phyloP scores from a whole-genome alignment of 257 asterid genomes.

The Forsythia viridissima region DNA sequence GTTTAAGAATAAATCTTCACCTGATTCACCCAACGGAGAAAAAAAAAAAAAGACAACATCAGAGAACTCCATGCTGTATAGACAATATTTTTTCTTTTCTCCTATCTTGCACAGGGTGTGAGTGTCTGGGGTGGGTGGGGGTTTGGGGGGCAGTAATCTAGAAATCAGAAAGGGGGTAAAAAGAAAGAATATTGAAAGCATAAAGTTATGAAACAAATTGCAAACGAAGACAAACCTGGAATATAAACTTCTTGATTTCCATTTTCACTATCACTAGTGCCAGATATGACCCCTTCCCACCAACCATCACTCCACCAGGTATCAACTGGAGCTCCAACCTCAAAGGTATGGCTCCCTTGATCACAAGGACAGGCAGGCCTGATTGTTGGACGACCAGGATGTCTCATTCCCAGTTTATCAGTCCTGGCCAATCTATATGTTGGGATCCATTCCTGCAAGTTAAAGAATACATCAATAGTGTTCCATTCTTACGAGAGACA shows the following conservation, averaged over 20 bases:
- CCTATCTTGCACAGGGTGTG: neutral
- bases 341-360: slow-evolving; percentile 35
- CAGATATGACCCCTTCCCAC: slow-evolving; percentile 94
- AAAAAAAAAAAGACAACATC: neutral
- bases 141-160: neutral
- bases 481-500: neutral
- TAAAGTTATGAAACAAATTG: neutral
- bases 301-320: slow-evolving; percentile 99
- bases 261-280: slow-evolving; percentile 32
- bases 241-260: slow-evolving; percentile 64
- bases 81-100: neutral
- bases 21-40: slow-evolving; percentile 41
- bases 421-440: slow-evolving; percentile 64
- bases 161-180: neutral
- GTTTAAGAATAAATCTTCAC: slow-evolving; percentile 69
- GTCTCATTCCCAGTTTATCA: slow-evolving; percentile 85
- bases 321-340: slow-evolving; percentile 82
- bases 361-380: slow-evolving; percentile 61
- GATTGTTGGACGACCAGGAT: slow-evolving; percentile 59
- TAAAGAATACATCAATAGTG: slow-evolving; percentile 6
- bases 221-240: slow-evolving; percentile 55
- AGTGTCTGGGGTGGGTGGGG: neutral
- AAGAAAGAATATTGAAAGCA: neutral
- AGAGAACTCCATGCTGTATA: neutral
- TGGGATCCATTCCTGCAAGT: slow-evolving; percentile 83